These are phyloP conservation scores for Colletotrichum siamense DNA, from an alignment of 2,329 filamentous ascomycete species.

Conservation along the genomic window DNA sequence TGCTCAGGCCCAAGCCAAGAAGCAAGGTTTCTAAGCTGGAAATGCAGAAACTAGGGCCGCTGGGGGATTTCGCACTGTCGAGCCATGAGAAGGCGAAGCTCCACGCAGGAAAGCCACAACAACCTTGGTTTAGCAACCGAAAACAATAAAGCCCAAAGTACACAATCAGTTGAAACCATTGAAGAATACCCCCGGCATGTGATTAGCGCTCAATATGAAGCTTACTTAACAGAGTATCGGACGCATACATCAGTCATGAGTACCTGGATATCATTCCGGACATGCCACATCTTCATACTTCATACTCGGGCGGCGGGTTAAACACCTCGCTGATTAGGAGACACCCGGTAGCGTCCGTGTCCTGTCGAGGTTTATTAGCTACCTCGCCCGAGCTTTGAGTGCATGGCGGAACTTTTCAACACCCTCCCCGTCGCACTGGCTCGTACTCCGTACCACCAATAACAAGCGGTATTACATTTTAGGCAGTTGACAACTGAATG, in stretches of 20 bases:
- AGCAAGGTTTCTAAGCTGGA: conserved; percentile 18
- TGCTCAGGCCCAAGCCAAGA: conserved; percentile 14
- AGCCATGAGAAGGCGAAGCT: not conserved
- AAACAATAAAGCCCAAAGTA: not conserved
- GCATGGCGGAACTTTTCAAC: not conserved
- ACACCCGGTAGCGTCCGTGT: not conserved
- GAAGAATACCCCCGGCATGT: not conserved
- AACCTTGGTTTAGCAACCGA: not conserved
- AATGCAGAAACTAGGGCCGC: not conserved
- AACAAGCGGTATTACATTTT: not conserved
- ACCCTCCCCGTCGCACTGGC: not conserved
- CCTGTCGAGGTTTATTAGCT: not conserved
- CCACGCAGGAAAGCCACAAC: not conserved
- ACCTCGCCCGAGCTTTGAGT: not conserved
- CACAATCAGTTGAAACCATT: not conserved
- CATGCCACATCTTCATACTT: not conserved
- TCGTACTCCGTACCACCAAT: not conserved
- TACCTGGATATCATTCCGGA: not conserved
- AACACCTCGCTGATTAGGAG: not conserved
- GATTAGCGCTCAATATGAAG: not conserved
- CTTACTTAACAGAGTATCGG: not conserved
- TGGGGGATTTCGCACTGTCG: not conserved
- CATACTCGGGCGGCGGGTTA: not conserved
- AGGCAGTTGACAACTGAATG: not conserved
- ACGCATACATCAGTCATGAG: not conserved